Evolutionary conservation across 352 stramenopile species (phyloP).

Genomic region (Phytophthora pini): DNA sequence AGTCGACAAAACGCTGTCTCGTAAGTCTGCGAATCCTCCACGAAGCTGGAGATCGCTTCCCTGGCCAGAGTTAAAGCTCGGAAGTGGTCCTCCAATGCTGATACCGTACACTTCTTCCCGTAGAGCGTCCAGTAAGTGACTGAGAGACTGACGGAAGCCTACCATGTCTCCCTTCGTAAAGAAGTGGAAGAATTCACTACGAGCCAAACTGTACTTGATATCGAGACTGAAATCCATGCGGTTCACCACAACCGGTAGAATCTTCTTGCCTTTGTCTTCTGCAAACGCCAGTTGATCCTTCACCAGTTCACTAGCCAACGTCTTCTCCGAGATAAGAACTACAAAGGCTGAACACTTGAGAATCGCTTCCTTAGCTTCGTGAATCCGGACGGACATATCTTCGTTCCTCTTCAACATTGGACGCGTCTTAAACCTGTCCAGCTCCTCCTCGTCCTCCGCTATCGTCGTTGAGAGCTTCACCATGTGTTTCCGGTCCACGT

Average conservation of each 20-base stretch:
- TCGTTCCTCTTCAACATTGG: conserved; percentile 36
- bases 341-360: conserved; percentile 83
- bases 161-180: conserved; percentile 83
- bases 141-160: conserved; percentile 70
- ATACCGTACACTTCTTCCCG: conserved; percentile 78
- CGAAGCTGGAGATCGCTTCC: conserved; percentile 29
- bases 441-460: conserved; percentile 34
- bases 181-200: conserved; percentile 85
- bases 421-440: conserved; percentile 13
- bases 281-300: conserved; percentile 85
- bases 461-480: conserved; percentile 32
- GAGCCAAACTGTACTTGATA: conserved; percentile 82
- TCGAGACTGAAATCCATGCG: conserved; percentile 70
- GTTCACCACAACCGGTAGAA: conserved; percentile 78
- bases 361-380: conserved; percentile 84
- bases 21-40: conserved; percentile 43
- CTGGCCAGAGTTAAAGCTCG: conserved; percentile 15
- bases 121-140: conserved; percentile 59
- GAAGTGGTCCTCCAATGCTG: conserved; percentile 32
- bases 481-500: conserved; percentile 64
- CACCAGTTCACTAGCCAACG: conserved; percentile 69
- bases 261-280: conserved; percentile 86
- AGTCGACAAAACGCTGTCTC: conserved; percentile 46
- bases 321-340: conserved; percentile 79
- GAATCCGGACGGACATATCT: conserved; percentile 76